A percentile compares a stretch with the other conserved stretches of the same genome.
Conservation (phyloP, 345 rosid genomes). For the Salix brachista region DNA sequence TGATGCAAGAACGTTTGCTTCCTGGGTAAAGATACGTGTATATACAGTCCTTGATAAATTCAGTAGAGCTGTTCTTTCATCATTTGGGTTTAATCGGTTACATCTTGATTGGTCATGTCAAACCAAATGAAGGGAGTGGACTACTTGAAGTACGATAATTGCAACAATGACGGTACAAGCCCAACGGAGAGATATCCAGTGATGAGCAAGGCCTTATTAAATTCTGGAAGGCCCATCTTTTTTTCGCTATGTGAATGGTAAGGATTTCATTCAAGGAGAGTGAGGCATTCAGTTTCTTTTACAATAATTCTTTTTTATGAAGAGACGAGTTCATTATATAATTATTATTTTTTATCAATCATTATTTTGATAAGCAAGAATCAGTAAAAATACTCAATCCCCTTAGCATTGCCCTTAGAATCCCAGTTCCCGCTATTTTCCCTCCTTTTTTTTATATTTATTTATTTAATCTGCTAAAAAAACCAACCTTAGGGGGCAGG, state of each 20-base stretch:
- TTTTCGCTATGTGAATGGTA: constrained; percentile 91
- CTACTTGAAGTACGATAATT: constrained; percentile 91
- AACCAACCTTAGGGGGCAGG: constrained; percentile 50
- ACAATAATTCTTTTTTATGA: neutral
- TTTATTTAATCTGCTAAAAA: neutral
- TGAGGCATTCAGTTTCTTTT: neutral
- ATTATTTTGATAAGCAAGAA: neutral
- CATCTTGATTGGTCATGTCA: too few species aligned
- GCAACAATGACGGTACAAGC: constrained; percentile 54
- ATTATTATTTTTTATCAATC: too few species aligned
- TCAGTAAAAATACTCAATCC: neutral
- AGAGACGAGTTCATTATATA: too few species aligned
- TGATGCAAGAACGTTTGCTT: constrained; percentile 83
- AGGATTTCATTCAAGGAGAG: neutral
- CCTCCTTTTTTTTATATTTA: too few species aligned
- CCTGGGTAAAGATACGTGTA: constrained; percentile 48
- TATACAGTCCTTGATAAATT: neutral
- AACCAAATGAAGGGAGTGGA: constrained; percentile 58
- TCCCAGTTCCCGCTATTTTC: too few species aligned
- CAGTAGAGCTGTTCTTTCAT: too few species aligned
- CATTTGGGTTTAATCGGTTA: too few species aligned
- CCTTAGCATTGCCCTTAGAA: neutral
- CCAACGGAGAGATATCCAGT: constrained; percentile 78
- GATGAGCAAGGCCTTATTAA: constrained; percentile 79
- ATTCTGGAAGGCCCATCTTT: constrained; percentile 71